Evolutionary conservation across 805 yeast species (phyloP), one percentile per base, ranked within the genome.

Genomic region (Candida adriatica): DNA sequence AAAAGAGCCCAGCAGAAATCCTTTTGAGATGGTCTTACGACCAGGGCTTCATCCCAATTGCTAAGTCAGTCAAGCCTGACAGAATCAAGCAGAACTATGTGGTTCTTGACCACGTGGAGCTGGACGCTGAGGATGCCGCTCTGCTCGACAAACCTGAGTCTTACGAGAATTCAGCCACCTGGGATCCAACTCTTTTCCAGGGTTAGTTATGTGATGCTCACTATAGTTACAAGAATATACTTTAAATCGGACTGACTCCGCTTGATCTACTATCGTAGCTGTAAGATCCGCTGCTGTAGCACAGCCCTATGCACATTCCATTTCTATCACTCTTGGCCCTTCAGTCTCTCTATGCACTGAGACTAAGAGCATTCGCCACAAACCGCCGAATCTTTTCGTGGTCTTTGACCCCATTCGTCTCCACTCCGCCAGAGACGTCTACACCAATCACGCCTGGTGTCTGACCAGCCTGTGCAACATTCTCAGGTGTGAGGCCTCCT

Each of bases 381-480:
- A 88, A 90, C 10, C 38, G 33, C 33, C 47, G 46, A 14, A 90
- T 73, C 58, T 87, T 90, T 1, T 34, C 51, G 29, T 62, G 46
- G 53, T 87, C 95, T 56, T 90, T 92, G 1, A 44, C 54, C 2
- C 95, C 95, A 26, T 73, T 29, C 0, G 79, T 74, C 52, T 92
- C 98, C 2, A 88, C 95, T 2, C 98, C 98, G 8, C 96, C 87
- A 48, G 95, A 80, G 6, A 92, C 97, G 58, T 90, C 98, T 16
- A 83, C 90, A 4, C 96, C 97, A 22, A 77, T 51, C n/a, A 83
- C 75, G 16, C 92, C 90, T 1, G 51, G 43, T 9, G 70, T 53
- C 6, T 31, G 26, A 1, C 37, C 28, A 0, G 94, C 94, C 2
- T 53, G 51, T 0, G 37, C 35, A 6, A 92, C 85, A 46, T 88